These are phyloP conservation scores for Abortiporus biennis DNA, from an alignment of 1,284 basidiomycete genomes.

Conservation along the genomic window DNA sequence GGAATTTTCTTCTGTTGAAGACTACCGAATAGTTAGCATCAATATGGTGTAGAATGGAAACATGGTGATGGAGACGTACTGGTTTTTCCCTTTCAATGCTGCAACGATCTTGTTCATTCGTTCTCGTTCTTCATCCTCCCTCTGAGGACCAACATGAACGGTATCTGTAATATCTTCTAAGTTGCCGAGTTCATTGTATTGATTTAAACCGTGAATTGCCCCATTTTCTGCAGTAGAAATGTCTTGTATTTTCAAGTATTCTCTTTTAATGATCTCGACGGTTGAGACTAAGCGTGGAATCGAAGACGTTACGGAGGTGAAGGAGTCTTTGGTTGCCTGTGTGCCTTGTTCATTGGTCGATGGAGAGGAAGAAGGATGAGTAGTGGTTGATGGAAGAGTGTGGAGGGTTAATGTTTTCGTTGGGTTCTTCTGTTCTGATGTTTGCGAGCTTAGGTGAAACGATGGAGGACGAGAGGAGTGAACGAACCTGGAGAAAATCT, in stretches of 20 bases:
- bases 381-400: too few relatives aligned
- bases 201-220: conserved; percentile 51
- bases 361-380: too few relatives aligned
- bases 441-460: conserved; percentile 38
- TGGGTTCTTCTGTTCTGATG: not conserved
- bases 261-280: conserved; percentile 80
- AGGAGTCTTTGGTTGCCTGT: conserved; percentile 14
- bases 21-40: conserved; percentile 29
- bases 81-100: conserved; percentile 44
- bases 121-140: conserved; percentile 26
- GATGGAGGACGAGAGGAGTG: conserved; percentile 60
- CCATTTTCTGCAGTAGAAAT: conserved; percentile 27
- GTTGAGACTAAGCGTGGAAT: conserved; percentile 71
- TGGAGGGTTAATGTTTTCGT: conserved; percentile 1
- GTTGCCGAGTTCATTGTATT: conserved; percentile 71
- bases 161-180: conserved; percentile 39
- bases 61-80: conserved; percentile 38
- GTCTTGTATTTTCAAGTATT: conserved; percentile 54
- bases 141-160: conserved; percentile 12
- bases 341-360: not conserved
- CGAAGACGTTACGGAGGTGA: conserved; percentile 37
- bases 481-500: conserved; percentile 50
- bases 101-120: conserved; percentile 29
- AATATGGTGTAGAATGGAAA: conserved; percentile 2
- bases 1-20: conserved; percentile 59